phyloP scores from a whole-genome alignment of 2,329 filamentous ascomycete genomes.

The Ceratocystis lukuohia region DNA sequence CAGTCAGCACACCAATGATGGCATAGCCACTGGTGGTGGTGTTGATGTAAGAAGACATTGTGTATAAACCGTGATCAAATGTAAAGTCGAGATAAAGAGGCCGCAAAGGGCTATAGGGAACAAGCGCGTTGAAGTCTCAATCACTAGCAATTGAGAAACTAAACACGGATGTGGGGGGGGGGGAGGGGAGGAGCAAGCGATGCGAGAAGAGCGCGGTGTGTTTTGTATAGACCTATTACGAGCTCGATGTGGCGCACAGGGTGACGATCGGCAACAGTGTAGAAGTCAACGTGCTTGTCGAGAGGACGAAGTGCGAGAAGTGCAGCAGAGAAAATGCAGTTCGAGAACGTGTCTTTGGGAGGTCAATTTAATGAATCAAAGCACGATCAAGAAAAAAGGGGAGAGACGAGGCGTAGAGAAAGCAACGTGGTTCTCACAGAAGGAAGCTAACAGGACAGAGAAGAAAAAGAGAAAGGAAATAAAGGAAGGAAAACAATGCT shows the following conservation, averaged over 20 bases:
- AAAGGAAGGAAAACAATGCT: background rate
- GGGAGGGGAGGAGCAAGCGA: background rate
- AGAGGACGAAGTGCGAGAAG: background rate
- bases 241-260: background rate
- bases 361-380: conserved; percentile 15
- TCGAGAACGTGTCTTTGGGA: conserved; percentile 11
- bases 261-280: conserved; percentile 2
- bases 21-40: conserved; percentile 29
- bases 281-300: background rate
- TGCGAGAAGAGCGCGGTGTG: conserved; percentile 1
- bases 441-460: background rate
- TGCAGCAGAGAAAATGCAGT: background rate
- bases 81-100: conserved; percentile 9
- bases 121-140: conserved; percentile 9
- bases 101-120: conserved; percentile 5
- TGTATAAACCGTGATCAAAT: conserved; percentile 16
- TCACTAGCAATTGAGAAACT: background rate
- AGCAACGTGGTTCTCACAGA: background rate
- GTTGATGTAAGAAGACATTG: conserved; percentile 20
- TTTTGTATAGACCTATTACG: background rate
- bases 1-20: conserved; percentile 28
- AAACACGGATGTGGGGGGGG: background rate
- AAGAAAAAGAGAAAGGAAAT: background rate
- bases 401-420: background rate
- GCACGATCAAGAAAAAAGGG: conserved; percentile 19